Base-by-base conservation (phyloP, 306 rosid species). In the Gleditsia sinensis region DNA sequence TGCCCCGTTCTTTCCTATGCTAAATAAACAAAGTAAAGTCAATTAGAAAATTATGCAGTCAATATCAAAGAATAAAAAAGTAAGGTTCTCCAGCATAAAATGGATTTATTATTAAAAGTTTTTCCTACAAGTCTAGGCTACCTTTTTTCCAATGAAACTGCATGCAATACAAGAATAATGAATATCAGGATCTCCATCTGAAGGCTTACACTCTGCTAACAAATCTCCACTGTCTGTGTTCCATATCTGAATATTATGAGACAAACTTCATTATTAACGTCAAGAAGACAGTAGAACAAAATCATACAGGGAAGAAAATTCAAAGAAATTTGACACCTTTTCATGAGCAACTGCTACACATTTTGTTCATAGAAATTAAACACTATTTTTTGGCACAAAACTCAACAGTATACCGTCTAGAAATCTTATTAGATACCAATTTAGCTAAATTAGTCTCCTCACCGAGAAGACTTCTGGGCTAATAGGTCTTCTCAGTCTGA, bases 161-260 rank as follows among this genome's bases (percentile, higher is more conserved):
- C 79, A 87, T 14, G 89, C 84, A 64, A 85, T 71, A 78, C 87
- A 80, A 59, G 91, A 87, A 76, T 77, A 84, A 13, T 1, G 16
- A 59, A 13, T 53, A 68, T 79, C 82, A 25, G 46, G 20, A 75
- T 87, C 83, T 77, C 53, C 89, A 75, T 82, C 82, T 0, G 71
- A 58, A 33, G 74, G 76, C 76, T 80, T 87, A 85, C 89, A 84
- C 56, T 84, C 82, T 0, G 83, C 83, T 56, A 87, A 69, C 75
- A 84, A 80, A 67, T 68, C 45, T 48, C 85, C 87, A 71, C 53
- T 71, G 49, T 43, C 33, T 62, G 87, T 82, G 81, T 82, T 84
- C 91, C 89, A 87, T 75, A 87, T 78, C 91, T 87, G 86, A 79
- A 78, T 55, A 78, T 68, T 21, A 60, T 19, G 55, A 37, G 20